These are phyloP conservation scores for Penicillium italicum DNA, from an alignment of 2,329 filamentous ascomycete species.

Conservation along the genomic window DNA sequence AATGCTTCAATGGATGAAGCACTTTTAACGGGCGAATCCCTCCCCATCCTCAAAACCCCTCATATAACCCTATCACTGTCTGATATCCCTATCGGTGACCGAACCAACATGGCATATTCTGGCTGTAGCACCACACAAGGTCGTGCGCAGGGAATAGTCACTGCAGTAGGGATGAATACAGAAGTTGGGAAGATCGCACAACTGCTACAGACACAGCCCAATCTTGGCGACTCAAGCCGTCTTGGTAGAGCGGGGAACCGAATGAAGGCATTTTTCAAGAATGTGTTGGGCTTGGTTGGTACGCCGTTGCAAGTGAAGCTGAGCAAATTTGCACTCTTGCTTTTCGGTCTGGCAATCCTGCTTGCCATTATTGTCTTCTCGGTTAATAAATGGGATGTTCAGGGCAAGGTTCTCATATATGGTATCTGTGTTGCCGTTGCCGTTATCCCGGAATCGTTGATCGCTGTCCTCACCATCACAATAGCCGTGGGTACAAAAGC, in stretches of 20 bases:
- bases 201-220: slow-evolving; percentile 52
- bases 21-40: slow-evolving; percentile 59
- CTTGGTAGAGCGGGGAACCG: slow-evolving; percentile 35
- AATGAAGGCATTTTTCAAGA: slow-evolving; percentile 47
- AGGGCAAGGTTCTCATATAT: slow-evolving; percentile 59
- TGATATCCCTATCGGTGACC: slow-evolving; percentile 51
- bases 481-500: slow-evolving; percentile 55
- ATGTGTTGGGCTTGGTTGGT: slow-evolving; percentile 56
- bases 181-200: slow-evolving; percentile 60
- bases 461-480: slow-evolving; percentile 60
- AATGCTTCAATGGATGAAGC: slow-evolving; percentile 72
- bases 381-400: slow-evolving; percentile 54
- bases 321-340: slow-evolving; percentile 75
- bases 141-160: slow-evolving; percentile 56
- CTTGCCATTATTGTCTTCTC: slow-evolving; percentile 62
- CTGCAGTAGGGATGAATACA: slow-evolving; percentile 59
- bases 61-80: slow-evolving; percentile 25
- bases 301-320: slow-evolving; percentile 83
- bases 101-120: slow-evolving; percentile 59
- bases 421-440: slow-evolving; percentile 56
- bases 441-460: slow-evolving; percentile 62
- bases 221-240: slow-evolving; percentile 8
- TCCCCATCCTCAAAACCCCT: slow-evolving; percentile 55
- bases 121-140: slow-evolving; percentile 60
- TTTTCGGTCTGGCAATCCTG: slow-evolving; percentile 68